phyloP scores from a whole-genome alignment of 495 filamentous ascomycete species.

The Beverwykella pulmonaria region DNA sequence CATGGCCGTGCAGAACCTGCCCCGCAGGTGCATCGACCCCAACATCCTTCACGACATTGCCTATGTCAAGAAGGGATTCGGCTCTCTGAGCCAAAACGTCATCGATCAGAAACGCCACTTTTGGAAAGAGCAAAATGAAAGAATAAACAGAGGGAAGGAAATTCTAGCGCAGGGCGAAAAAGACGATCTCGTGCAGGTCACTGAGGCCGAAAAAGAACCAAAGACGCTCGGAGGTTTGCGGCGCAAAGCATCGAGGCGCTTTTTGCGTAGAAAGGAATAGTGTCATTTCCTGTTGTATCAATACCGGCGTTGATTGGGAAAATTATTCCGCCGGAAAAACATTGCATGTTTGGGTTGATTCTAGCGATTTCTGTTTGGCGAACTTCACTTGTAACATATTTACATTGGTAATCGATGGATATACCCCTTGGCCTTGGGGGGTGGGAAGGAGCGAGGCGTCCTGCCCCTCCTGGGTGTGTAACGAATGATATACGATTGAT shows the following conservation, averaged over 20 bases:
- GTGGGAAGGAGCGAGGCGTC: too few relatives aligned
- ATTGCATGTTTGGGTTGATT: too few relatives aligned
- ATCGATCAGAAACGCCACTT: slow-evolving; percentile 28
- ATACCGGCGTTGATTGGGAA: too few relatives aligned
- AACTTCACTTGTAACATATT: too few relatives aligned
- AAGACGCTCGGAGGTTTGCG: neutral
- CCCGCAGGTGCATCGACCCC: slow-evolving; percentile 76
- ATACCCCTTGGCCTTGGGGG: too few relatives aligned
- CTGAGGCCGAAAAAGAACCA: neutral
- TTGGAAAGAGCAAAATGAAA: slow-evolving; percentile 8
- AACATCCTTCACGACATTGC: slow-evolving; percentile 71
- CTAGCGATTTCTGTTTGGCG: too few relatives aligned
- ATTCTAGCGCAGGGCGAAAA: neutral
- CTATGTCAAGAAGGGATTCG: slow-evolving; percentile 26
- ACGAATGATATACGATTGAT: too few relatives aligned
- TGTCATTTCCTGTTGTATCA: neutral
- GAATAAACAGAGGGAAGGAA: neutral
- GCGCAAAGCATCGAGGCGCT: neutral
- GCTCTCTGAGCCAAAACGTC: slow-evolving; percentile 6
- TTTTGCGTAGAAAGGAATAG: neutral
- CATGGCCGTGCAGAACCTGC: slow-evolving; percentile 90
- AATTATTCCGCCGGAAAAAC: too few relatives aligned
- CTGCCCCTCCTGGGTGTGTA: too few relatives aligned
- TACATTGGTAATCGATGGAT: too few relatives aligned
- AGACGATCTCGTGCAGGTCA: neutral